Base-by-base conservation (phyloP, 805 yeast species). In the Brettanomyces anomalus region DNA sequence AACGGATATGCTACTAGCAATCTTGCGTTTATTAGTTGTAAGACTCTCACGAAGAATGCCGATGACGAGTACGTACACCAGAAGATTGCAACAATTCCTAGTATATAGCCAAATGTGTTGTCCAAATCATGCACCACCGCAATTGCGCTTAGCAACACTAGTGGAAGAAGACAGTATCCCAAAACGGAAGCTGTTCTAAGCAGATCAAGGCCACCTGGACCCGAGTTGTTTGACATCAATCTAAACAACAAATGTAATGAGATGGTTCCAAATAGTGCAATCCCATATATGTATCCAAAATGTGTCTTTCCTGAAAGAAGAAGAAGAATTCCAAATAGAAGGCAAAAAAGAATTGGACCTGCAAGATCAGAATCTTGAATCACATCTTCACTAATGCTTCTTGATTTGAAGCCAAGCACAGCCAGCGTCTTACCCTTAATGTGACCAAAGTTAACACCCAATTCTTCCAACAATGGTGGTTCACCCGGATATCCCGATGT, bases 51-150 rank as follows among this genome's bases (percentile, higher is more conserved):
- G 51, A 93, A 86, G 57, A 93, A 84, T 2, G 96, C 97, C 11
- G 96, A 85, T 0, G 97, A 86, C 1, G 97, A 79, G 64, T 79
- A 81, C 0, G 97, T 87, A 60, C 96, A 85, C 97, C 97, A 93
- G 15, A 72, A 59, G 8, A 89, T 86, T 15, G 85, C 76, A 28
- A 85, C 48, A 0, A 74, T 68, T 43, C 90, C 79, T 45, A 85
- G 51, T 3, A 74, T 47, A 58, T 88, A 88, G 1, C 97, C 97
- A 26, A 79, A 30, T 2, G 75, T 52, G 54, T 85, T 85, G 59
- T 89, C 89, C 54, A 90, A 68, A 3, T 79, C 68, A 13, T 79
- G 52, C 24, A 79, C 64, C 2, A 88, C 82, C 1, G 87, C 82
- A 37, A 86, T 55, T 1, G 82, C 83, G 47, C 93, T 79, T 31